These are phyloP conservation scores for Sporothrix brasiliensis DNA, from an alignment of 2,329 filamentous ascomycete species.

Conservation along the genomic window DNA sequence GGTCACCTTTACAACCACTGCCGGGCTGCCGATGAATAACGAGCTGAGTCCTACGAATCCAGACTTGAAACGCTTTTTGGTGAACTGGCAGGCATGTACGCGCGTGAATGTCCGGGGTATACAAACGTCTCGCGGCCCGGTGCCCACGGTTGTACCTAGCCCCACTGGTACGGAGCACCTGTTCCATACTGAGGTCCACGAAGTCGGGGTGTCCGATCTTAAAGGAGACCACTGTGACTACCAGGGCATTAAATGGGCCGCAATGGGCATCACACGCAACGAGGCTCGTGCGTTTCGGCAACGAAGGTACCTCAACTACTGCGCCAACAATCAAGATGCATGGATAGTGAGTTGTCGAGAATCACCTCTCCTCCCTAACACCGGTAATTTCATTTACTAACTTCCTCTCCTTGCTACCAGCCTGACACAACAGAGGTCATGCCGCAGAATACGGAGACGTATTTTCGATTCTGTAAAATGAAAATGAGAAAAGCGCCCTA, in stretches of 20 bases:
- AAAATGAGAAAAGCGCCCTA: conserved; percentile 57
- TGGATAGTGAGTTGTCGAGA: conserved; percentile 51
- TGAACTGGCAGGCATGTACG: not conserved
- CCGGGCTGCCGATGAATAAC: conserved; percentile 2
- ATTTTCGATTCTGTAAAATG: conserved; percentile 63
- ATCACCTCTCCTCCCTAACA: too few species aligned
- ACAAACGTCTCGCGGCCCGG: not conserved
- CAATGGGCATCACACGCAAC: conserved; percentile 54
- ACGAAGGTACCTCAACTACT: conserved; percentile 60
- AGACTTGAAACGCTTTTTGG: conserved; percentile 15
- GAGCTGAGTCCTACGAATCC: conserved; percentile 11
- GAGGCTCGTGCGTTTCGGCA: conserved; percentile 54
- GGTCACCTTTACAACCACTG: conserved; percentile 9
- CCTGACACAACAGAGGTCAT: conserved; percentile 39
- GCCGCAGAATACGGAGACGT: conserved; percentile 51
- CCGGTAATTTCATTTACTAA: not conserved
- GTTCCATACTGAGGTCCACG: conserved; percentile 36
- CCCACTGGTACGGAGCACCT: not conserved
- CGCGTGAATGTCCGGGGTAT: not conserved
- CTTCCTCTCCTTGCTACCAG: not conserved
- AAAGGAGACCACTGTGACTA: conserved; percentile 60
- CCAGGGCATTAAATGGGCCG: conserved; percentile 62
- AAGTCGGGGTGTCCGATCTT: conserved; percentile 51
- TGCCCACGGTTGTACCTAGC: not conserved
- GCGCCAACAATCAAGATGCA: conserved; percentile 51